A percentile compares a stretch with the other conserved stretches of the same genome.
phyloP scores from a whole-genome alignment of 2,329 filamentous ascomycete species.

The Fusarium sp. region DNA sequence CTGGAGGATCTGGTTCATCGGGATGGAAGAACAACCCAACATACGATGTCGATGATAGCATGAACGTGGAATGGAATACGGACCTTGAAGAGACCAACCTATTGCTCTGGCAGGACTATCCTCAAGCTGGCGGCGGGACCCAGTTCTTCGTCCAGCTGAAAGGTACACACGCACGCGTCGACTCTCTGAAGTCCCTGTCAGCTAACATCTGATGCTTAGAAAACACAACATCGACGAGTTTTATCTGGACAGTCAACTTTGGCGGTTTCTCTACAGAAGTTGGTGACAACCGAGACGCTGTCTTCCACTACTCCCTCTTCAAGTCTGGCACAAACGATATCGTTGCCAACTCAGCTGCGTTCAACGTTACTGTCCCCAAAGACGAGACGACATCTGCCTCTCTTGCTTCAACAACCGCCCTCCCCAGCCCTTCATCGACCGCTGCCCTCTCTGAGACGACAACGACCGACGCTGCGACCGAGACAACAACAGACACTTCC shows the following conservation, averaged over 20 bases:
- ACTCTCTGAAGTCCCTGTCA: accelerated
- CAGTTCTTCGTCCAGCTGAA: constrained; percentile 6
- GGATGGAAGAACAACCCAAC: constrained; percentile 40
- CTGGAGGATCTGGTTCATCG: constrained; percentile 27
- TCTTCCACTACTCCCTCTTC: constrained; percentile 35
- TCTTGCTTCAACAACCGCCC: background rate
- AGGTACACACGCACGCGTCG: background rate
- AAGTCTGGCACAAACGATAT: constrained; percentile 17
- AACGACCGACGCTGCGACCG: background rate
- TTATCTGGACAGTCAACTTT: constrained; percentile 36
- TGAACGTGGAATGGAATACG: constrained; percentile 41
- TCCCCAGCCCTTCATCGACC: constrained; percentile 5
- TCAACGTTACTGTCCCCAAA: constrained; percentile 35
- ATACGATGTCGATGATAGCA: constrained; percentile 35
- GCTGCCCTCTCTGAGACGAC: background rate
- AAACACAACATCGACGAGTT: constrained; percentile 32
- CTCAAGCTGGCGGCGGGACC: constrained; percentile 7
- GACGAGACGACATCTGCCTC: constrained; percentile 3
- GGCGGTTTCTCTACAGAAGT: constrained; percentile 17
- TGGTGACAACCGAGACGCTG: constrained; percentile 15
- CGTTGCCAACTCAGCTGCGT: constrained; percentile 26
- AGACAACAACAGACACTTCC: background rate
- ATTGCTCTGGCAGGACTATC: constrained; percentile 40
- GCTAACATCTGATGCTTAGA: constrained; percentile 22
- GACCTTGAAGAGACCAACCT: constrained; percentile 31